Percentiles rank a stretch among this genome's conserved stretches.
Evolutionary conservation across 108 stramenopile species (phyloP).

Genomic region (Cyclotella kingstonii): DNA sequence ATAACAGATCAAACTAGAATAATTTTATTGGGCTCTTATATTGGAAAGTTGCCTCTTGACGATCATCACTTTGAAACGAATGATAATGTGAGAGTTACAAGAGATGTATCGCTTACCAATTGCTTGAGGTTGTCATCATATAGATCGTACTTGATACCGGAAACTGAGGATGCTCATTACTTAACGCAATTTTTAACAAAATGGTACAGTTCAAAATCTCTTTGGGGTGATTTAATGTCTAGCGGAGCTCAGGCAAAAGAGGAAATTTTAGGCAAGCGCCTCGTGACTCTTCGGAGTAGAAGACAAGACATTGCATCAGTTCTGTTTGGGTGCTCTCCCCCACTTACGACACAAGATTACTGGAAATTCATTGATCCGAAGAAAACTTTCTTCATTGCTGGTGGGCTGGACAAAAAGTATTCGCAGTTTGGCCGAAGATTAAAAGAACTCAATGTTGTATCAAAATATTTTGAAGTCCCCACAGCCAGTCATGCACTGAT

Average conservation of each 20-base stretch:
- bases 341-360: slow-evolving; percentile 41
- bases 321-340: slow-evolving; percentile 57
- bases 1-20: slow-evolving; percentile 41
- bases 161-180: slow-evolving; percentile 4
- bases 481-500: slow-evolving; percentile 74
- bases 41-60: slow-evolving; percentile 31
- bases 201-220: slow-evolving; percentile 56
- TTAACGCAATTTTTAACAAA: slow-evolving; percentile 46
- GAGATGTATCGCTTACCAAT: slow-evolving; percentile 37
- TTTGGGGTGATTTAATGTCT: slow-evolving; percentile 62
- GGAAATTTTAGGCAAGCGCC: slow-evolving; percentile 43
- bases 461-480: slow-evolving; percentile 41
- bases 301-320: slow-evolving; percentile 64
- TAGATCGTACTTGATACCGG: slow-evolving; percentile 27
- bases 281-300: slow-evolving; percentile 27
- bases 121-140: slow-evolving; percentile 24
- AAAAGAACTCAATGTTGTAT: slow-evolving; percentile 22
- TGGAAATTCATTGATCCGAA: slow-evolving; percentile 48
- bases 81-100: slow-evolving; percentile 28
- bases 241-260: slow-evolving; percentile 20
- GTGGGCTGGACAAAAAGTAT: slow-evolving; percentile 74
- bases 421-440: slow-evolving; percentile 47
- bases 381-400: slow-evolving; percentile 62
- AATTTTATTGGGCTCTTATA: slow-evolving; percentile 36
- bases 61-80: neutral